A percentile compares a stretch with the other conserved stretches of the same genome.
phyloP scores from a whole-genome alignment of 352 stramenopile species.

The Globisporangium orthogonon region DNA sequence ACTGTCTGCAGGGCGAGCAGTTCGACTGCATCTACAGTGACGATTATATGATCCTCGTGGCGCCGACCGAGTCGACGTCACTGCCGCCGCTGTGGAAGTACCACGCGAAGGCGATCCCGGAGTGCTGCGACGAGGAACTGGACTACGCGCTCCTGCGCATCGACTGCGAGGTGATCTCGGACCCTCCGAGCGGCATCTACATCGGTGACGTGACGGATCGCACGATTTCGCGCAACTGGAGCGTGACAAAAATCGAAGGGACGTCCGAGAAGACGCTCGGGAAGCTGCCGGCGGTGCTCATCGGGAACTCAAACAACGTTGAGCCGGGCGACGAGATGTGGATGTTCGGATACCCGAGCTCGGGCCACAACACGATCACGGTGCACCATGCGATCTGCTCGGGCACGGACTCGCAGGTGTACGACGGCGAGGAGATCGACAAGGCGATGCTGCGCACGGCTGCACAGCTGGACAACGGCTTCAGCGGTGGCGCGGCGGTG shows the following conservation, averaged over 20 bases:
- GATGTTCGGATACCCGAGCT: constrained; percentile 89
- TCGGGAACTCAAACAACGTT: constrained; percentile 87
- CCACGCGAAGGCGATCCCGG: constrained; percentile 68
- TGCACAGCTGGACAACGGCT: constrained; percentile 81
- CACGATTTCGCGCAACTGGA: constrained; percentile 82
- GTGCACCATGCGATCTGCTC: constrained; percentile 88
- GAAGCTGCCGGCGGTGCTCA: constrained; percentile 70
- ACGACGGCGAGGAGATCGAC: constrained; percentile 77
- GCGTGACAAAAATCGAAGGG: constrained; percentile 69
- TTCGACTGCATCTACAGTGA: constrained; percentile 87
- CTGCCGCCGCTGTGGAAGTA: constrained; percentile 81
- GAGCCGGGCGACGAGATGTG: constrained; percentile 87
- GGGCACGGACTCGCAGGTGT: constrained; percentile 82
- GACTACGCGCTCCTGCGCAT: constrained; percentile 81
- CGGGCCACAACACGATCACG: constrained; percentile 86
- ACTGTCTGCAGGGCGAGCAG: constrained; percentile 79
- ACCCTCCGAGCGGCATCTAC: constrained; percentile 82
- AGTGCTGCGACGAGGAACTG: constrained; percentile 81
- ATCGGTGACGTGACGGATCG: constrained; percentile 85
- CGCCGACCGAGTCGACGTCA: constrained; percentile 77
- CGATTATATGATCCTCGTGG: constrained; percentile 85
- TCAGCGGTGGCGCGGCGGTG: constrained; percentile 77
- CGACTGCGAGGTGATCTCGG: constrained; percentile 80
- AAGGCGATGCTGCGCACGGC: constrained; percentile 85
- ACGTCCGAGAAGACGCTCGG: constrained; percentile 61